Conservation (phyloP, 352 stramenopile species). For the Phytophthora constricta region DNA sequence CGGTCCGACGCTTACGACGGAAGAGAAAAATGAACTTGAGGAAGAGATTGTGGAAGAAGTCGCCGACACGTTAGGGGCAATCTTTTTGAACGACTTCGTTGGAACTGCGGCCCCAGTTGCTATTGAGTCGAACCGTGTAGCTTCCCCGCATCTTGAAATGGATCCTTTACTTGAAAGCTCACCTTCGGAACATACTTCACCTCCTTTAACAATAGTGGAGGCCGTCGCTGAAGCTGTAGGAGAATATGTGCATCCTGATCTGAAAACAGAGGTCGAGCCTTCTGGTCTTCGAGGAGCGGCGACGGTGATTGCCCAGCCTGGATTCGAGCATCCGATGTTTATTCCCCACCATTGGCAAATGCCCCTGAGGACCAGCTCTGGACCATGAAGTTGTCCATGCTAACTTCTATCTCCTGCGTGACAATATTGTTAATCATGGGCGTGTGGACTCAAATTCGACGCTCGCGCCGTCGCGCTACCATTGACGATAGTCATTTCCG, state of each 20-base stretch:
- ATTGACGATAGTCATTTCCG: conserved; percentile 30
- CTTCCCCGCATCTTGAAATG: conserved; percentile 8
- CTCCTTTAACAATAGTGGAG: not conserved
- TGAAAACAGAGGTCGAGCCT: conserved; percentile 5
- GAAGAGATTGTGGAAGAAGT: conserved; percentile 14
- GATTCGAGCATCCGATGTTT: conserved; percentile 22
- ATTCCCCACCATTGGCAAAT: conserved; percentile 25
- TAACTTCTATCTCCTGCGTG: conserved; percentile 31
- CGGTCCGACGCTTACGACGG: conserved; percentile 15
- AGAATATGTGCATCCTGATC: not conserved
- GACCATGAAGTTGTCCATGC: conserved; percentile 39
- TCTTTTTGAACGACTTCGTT: conserved; percentile 27
- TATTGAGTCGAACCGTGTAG: not conserved
- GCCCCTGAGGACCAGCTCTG: conserved; percentile 25
- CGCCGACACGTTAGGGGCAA: conserved; percentile 13
- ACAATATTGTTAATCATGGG: conserved; percentile 32
- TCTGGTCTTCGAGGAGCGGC: conserved; percentile 19
- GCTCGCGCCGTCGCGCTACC: conserved; percentile 19
- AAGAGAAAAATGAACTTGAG: conserved; percentile 16
- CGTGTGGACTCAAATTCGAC: conserved; percentile 29
- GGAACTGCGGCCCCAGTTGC: not conserved
- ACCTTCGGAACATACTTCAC: not conserved
- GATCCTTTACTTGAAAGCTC: conserved; percentile 8
- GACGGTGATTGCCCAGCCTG: conserved; percentile 13
- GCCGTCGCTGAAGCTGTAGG: not conserved